These are phyloP conservation scores for Plasmodium berghei DNA, from an alignment of 169 alveolate species.

Conservation along the genomic window DNA sequence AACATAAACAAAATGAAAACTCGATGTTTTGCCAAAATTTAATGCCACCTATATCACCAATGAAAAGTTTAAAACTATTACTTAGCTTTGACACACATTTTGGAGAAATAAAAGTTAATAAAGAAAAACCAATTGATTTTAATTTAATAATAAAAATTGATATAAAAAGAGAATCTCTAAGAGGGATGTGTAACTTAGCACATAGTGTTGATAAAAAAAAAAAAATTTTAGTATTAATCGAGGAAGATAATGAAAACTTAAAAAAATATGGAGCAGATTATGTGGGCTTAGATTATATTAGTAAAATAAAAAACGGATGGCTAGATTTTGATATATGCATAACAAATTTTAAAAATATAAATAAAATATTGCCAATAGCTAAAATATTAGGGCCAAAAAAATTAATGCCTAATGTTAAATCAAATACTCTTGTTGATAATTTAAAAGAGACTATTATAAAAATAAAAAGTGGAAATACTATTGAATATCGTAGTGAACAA, in stretches of 20 bases:
- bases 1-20: neutral
- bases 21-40: neutral
- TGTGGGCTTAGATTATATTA: constrained; percentile 83
- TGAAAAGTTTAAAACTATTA: constrained; percentile 56
- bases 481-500: constrained; percentile 83
- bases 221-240: constrained; percentile 45
- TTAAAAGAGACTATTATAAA: constrained; percentile 78
- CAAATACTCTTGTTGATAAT: constrained; percentile 86
- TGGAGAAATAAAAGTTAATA: neutral
- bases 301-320: constrained; percentile 88
- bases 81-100: constrained; percentile 13
- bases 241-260: constrained; percentile 31
- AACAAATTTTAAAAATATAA: constrained; percentile 89
- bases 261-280: constrained; percentile 82
- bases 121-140: constrained; percentile 25
- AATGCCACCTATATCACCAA: constrained; percentile 50
- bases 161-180: constrained; percentile 65
- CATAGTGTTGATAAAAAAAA: constrained; percentile 70
- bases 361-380: constrained; percentile 89
- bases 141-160: constrained; percentile 56
- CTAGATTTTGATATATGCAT: constrained; percentile 91
- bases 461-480: constrained; percentile 79
- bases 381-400: constrained; percentile 93
- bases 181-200: constrained; percentile 63
- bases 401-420: constrained; percentile 93